Evolutionary conservation across 73 alveolate genomes (phyloP).

Genomic region (Urostyla sp.): DNA sequence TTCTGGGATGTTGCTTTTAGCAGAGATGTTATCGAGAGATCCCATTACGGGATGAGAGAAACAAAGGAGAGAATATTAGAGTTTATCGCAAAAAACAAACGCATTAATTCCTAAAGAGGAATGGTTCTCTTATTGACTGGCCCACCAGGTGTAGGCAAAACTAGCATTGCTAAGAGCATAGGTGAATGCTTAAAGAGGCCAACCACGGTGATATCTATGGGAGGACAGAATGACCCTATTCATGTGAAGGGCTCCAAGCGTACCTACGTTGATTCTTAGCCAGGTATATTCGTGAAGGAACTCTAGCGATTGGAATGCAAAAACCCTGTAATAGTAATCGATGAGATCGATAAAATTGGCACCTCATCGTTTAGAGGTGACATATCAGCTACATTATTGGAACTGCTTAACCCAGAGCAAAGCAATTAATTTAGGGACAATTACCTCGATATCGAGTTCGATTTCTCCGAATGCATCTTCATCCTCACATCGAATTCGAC

Average conservation of each 20-base stretch:
- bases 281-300: conserved; percentile 86
- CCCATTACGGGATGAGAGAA: conserved; percentile 78
- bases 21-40: conserved; percentile 61
- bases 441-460: conserved; percentile 82
- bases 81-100: conserved; percentile 82
- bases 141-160: conserved; percentile 92
- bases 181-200: conserved; percentile 83
- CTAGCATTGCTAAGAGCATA: conserved; percentile 82
- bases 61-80: conserved; percentile 85
- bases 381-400: conserved; percentile 73
- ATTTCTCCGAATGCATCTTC: conserved; percentile 79
- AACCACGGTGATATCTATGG: conserved; percentile 80
- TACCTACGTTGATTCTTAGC: conserved; percentile 87
- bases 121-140: conserved; percentile 83
- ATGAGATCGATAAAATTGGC: conserved; percentile 88
- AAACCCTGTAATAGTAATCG: conserved; percentile 86
- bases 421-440: conserved; percentile 76
- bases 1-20: conserved; percentile 83
- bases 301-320: conserved; percentile 69
- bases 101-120: conserved; percentile 78
- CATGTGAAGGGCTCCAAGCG: conserved; percentile 85
- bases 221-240: conserved; percentile 85
- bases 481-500: conserved; percentile 84
- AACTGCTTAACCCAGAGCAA: conserved; percentile 84
- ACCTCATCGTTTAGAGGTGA: conserved; percentile 42